phyloP scores from a whole-genome alignment of 208 protist species.

The Trypanosomatidae sp. region DNA sequence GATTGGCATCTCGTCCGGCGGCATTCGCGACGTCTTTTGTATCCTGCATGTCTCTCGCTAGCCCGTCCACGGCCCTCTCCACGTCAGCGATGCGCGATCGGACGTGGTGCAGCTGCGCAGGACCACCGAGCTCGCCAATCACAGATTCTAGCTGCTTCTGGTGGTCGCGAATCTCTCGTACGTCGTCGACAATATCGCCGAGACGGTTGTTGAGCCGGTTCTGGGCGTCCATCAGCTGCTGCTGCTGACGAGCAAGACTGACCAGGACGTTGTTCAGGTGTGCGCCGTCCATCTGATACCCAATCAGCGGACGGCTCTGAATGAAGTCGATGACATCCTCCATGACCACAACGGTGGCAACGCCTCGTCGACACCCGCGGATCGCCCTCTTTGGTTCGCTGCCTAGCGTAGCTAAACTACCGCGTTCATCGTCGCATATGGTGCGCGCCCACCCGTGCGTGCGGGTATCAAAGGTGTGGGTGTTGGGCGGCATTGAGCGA shows the following conservation, averaged over 20 bases:
- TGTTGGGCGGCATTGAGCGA: background rate
- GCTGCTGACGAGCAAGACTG: conserved; percentile 60
- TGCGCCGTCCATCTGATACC: conserved; percentile 82
- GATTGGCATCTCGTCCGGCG: conserved; percentile 46
- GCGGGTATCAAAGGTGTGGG: too few relatives aligned
- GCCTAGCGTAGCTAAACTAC: background rate
- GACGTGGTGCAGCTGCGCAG: conserved; percentile 38
- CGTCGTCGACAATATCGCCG: conserved; percentile 36
- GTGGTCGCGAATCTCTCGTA: conserved; percentile 40
- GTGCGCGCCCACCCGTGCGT: background rate
- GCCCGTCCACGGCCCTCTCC: conserved; percentile 39
- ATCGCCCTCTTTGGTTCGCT: background rate
- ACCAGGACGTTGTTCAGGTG: conserved; percentile 76
- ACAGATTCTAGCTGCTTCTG: conserved; percentile 48
- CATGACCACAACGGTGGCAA: conserved; percentile 19
- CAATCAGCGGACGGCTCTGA: conserved; percentile 78
- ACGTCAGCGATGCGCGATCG: conserved; percentile 51
- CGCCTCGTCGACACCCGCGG: background rate
- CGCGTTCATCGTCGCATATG: background rate
- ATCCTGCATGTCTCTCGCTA: conserved; percentile 46
- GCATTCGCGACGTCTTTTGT: conserved; percentile 24
- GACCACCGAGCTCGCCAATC: conserved; percentile 34
- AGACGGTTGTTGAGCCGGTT: conserved; percentile 39
- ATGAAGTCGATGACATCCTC: conserved; percentile 70
- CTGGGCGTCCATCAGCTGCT: conserved; percentile 47